Base-by-base conservation (phyloP, 169 alveolate genomes). In the Babesia sp. region DNA sequence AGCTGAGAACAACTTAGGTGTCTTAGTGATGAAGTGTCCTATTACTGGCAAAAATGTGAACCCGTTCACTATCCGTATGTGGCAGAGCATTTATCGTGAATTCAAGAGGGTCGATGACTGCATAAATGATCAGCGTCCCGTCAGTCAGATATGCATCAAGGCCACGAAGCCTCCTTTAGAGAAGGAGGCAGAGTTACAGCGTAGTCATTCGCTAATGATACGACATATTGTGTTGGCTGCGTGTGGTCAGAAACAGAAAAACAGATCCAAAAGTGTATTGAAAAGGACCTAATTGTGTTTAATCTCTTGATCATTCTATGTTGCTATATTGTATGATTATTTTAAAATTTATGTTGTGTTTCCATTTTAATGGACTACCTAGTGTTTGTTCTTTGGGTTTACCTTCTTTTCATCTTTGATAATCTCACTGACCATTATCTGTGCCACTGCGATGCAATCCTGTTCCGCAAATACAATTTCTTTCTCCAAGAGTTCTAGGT, bases 61-160 rank as follows among this genome's bases (percentile, higher is more conserved):
- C 72, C 87, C 87, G 22, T 79, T 79, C 26, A 70, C 84, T 24
- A 60, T 71, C 22, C 18, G 60, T 14, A 79, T 79, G 76, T 79
- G 87, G 87, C 87, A 79, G 46, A 64, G 82, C 44, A 79, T 79
- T 28, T 63, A 79, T 59, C 53, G 78, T 26, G 87, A 79, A 41
- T 79, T 79, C 53, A 69, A 36, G 53, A 34, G 87, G 8, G 70
- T 70, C 26, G 33, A 79, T 12, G 71, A 44, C 57, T 61, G 45
- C 36, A 59, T 79, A 16, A 42, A 5, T 67, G 51, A 53, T 18
- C 67, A 71, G 22, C 28, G 66, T 22, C 83, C 84, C 20, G 26
- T 79, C 18, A 14, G 55, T 6, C 74, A 64, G 54, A 45, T 64
- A 3, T 64, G 74, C 39, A 36, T 36, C 9, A 20, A 50, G 33